Conservation (phyloP, 163 green algal species). For the Volvox carteri region DNA sequence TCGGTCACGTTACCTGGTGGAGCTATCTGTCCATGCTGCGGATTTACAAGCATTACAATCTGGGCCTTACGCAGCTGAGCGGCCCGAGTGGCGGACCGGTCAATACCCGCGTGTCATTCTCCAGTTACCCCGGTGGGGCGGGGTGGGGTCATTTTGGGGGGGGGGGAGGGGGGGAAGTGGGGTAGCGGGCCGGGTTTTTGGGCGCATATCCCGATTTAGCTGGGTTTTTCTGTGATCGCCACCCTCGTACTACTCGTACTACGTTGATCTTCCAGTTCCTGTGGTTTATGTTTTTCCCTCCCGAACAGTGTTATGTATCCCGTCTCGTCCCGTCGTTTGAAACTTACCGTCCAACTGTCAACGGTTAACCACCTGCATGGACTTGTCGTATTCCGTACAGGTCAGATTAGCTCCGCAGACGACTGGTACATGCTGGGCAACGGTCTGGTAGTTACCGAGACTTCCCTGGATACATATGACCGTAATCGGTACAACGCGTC, state of each 20-base stretch:
- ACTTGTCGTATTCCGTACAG: conserved; percentile 50
- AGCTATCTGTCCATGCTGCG: conserved; percentile 73
- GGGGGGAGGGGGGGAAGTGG: no score
- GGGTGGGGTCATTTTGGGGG: no score
- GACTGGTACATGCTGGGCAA: conserved; percentile 78
- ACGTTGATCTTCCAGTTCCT: no score
- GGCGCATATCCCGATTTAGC: no score
- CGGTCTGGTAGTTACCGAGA: conserved; percentile 76
- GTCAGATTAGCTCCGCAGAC: conserved; percentile 73
- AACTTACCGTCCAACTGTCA: no score
- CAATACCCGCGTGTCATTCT: conserved; percentile 67
- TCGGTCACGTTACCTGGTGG: conserved; percentile 83
- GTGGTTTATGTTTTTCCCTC: no score
- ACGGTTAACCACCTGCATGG: no score
- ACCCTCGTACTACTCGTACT: no score
- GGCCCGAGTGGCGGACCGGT: not conserved
- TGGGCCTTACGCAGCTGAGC: conserved; percentile 60
- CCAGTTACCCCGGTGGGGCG: conserved; percentile 72
- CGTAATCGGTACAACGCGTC: conserved; percentile 64
- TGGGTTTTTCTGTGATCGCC: no score
- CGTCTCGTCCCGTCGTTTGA: no score
- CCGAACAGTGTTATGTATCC: no score
- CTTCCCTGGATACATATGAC: conserved; percentile 79
- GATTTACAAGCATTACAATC: conserved; percentile 83
- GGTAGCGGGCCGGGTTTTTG: no score